These are phyloP conservation scores for Tetrahymena borealis DNA, from an alignment of 73 alveolate genomes.

Conservation along the genomic window DNA sequence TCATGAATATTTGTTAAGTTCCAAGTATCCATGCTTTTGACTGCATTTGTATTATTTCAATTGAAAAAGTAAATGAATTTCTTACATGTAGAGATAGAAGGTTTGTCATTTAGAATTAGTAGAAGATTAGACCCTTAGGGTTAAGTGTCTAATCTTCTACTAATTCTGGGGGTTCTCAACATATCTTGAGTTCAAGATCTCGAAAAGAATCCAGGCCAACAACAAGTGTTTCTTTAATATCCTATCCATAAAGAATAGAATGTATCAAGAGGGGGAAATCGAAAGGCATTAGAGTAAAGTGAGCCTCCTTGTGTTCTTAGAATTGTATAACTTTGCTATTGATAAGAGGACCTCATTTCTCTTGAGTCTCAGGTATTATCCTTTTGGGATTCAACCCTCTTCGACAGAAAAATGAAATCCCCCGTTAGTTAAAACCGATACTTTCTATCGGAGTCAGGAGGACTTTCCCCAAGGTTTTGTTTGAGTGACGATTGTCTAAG, in stretches of 20 bases:
- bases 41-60: background rate
- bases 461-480: background rate
- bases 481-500: background rate
- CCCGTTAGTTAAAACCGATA: background rate
- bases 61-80: background rate
- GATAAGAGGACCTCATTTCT: background rate
- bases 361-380: background rate
- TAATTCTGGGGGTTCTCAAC: background rate
- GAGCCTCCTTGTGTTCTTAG: constrained; percentile 5
- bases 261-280: background rate
- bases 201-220: background rate
- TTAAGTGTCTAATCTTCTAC: background rate
- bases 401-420: constrained; percentile 1
- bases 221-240: background rate
- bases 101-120: too few relatives aligned
- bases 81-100: background rate
- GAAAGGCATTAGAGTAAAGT: background rate
- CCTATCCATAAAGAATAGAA: background rate
- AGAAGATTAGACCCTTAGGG: too few relatives aligned
- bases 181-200: background rate
- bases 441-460: constrained; percentile 1
- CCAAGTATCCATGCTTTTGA: background rate
- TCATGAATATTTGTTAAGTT: background rate
- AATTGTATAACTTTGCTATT: background rate
- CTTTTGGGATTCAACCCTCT: background rate